These are phyloP conservation scores for Wickerhamomyces queroliae DNA, from an alignment of 805 yeast species.

Conservation along the genomic window DNA sequence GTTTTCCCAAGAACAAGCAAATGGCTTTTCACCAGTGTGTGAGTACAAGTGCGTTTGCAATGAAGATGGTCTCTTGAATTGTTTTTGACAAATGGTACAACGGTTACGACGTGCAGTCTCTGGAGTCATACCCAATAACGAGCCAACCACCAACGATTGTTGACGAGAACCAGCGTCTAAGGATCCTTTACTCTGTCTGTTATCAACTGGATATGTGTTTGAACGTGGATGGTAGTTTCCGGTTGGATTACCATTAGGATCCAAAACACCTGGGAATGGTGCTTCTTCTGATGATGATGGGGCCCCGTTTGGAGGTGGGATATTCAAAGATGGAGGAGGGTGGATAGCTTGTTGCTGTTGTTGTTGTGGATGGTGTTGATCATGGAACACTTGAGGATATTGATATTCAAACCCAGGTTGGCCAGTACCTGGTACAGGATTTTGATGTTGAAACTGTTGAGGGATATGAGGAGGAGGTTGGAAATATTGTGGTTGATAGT, in stretches of 20 bases:
- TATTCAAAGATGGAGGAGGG: too few relatives aligned
- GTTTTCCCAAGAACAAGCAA: constrained; percentile 52
- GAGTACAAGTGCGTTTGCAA: constrained; percentile 73
- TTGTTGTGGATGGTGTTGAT: background rate
- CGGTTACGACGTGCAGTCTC: constrained; percentile 41
- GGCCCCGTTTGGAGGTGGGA: background rate
- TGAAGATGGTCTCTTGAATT: constrained; percentile 79
- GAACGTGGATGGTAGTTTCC: constrained; percentile 12
- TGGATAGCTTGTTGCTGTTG: background rate
- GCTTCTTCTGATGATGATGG: constrained; percentile 10
- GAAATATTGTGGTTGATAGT: constrained; percentile 1
- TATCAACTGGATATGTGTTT: constrained; percentile 12
- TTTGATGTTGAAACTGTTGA: too few relatives aligned
- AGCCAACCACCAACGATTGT: too few relatives aligned
- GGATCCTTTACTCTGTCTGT: constrained; percentile 5
- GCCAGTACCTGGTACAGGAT: too few relatives aligned
- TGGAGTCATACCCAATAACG: constrained; percentile 32
- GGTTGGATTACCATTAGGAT: constrained; percentile 7
- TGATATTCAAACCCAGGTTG: background rate
- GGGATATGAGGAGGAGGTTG: background rate
- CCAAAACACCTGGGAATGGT: constrained; percentile 20
- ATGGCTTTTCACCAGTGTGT: constrained; percentile 81
- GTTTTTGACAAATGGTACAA: constrained; percentile 58
- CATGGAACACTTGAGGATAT: background rate
- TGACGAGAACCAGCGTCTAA: constrained; percentile 8